Evolutionary conservation across 805 yeast genomes (phyloP).

Genomic region (Teunomyces pallodes): DNA sequence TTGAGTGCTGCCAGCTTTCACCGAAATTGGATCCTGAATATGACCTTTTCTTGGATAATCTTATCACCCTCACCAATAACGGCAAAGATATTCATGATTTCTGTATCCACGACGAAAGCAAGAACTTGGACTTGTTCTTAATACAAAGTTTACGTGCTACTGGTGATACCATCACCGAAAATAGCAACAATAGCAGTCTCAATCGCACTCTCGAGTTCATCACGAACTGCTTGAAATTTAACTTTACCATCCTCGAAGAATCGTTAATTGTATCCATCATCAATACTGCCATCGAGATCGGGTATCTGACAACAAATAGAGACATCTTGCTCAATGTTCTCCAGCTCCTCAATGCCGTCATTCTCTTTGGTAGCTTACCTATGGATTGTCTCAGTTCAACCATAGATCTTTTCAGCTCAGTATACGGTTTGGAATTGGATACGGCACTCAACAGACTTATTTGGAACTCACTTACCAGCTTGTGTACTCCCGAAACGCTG

Average conservation of each 20-base stretch:
- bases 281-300: slow-evolving; percentile 32
- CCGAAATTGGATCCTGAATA: slow-evolving; percentile 47
- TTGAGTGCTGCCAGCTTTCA: slow-evolving; percentile 38
- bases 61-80: slow-evolving; percentile 47
- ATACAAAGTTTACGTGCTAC: not conserved
- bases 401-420: slow-evolving; percentile 47
- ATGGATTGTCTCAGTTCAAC: slow-evolving; percentile 30
- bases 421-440: slow-evolving; percentile 30
- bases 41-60: slow-evolving; percentile 46
- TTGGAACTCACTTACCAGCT: slow-evolving; percentile 37
- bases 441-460: slow-evolving; percentile 31
- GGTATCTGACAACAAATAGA: slow-evolving; percentile 37
- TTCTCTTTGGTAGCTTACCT: slow-evolving; percentile 49
- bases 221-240: slow-evolving; percentile 47
- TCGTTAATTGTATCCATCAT: slow-evolving; percentile 29
- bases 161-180: slow-evolving; percentile 4
- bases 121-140: slow-evolving; percentile 19
- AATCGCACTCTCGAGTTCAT: slow-evolving; percentile 30
- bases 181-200: slow-evolving; percentile 13
- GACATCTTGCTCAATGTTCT: slow-evolving; percentile 38
- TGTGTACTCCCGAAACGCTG: slow-evolving; percentile 38
- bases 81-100: slow-evolving; percentile 55
- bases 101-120: slow-evolving; percentile 40
- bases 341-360: slow-evolving; percentile 40
- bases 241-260: slow-evolving; percentile 45